Conservation (phyloP, 805 yeast species). For the Candida ortonii region DNA sequence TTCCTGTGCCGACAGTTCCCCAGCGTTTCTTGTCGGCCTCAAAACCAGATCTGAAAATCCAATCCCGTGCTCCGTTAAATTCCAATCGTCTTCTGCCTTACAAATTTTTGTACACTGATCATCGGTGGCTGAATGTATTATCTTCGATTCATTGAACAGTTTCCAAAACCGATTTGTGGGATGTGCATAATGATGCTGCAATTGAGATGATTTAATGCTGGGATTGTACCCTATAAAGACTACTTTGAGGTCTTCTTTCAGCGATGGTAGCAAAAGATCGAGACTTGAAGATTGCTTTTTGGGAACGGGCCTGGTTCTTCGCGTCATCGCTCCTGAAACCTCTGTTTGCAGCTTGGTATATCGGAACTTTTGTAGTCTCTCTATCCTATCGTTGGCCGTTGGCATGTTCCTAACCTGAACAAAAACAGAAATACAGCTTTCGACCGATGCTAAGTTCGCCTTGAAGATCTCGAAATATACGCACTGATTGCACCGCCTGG, state of each 20-base stretch:
- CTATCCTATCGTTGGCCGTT: no score
- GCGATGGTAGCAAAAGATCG: constrained; percentile 21
- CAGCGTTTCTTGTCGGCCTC: constrained; percentile 59
- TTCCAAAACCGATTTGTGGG: constrained; percentile 68
- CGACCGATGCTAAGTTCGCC: no score
- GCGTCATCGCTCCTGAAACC: no score
- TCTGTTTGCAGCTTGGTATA: no score
- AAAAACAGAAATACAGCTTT: no score
- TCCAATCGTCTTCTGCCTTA: constrained; percentile 20
- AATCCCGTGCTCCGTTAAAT: constrained; percentile 40
- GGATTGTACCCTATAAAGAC: constrained; percentile 76
- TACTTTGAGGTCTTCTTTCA: constrained; percentile 31
- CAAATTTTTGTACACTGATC: constrained; percentile 2
- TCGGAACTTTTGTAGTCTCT: no score
- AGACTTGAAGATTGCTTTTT: no score
- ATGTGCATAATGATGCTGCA: constrained; percentile 74
- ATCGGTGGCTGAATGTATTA: constrained; percentile 31
- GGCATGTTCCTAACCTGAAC: no score
- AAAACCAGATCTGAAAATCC: constrained; percentile 74
- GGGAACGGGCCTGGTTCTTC: no score
- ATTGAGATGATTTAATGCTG: constrained; percentile 55
- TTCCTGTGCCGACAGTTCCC: constrained; percentile 51
- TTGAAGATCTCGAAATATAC: no score
- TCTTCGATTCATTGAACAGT: constrained; percentile 49
- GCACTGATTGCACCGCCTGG: no score